These are phyloP conservation scores for Colletotrichum brevisporum DNA, from an alignment of 2,329 filamentous ascomycete genomes.

Conservation along the genomic window DNA sequence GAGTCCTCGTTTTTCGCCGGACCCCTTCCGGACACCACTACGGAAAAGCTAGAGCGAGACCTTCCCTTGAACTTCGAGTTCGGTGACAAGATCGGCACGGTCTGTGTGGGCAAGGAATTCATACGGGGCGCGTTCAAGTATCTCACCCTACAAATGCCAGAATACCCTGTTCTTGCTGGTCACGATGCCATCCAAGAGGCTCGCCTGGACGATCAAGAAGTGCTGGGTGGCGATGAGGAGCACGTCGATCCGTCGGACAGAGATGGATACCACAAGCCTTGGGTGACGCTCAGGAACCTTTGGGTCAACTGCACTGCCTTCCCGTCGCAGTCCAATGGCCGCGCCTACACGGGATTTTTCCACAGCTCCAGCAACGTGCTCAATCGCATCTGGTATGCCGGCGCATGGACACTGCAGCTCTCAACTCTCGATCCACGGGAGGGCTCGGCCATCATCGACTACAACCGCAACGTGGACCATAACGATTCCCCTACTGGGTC, in stretches of 20 bases:
- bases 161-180: conserved; percentile 50
- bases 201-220: conserved; percentile 46
- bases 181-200: conserved; percentile 1
- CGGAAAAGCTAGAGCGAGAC: conserved; percentile 44
- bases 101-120: conserved; percentile 49
- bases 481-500: conserved; percentile 51
- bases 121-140: conserved; percentile 61
- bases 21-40: conserved; percentile 44
- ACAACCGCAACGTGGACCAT: conserved; percentile 50
- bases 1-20: conserved; percentile 44
- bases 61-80: conserved; percentile 47
- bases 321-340: conserved; percentile 61
- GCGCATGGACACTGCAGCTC: conserved; percentile 54
- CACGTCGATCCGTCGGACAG: conserved; percentile 21
- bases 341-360: conserved; percentile 62
- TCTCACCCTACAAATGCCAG: conserved; percentile 55
- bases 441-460: conserved; percentile 52
- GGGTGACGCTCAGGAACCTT: conserved; percentile 50
- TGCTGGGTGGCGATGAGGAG: conserved; percentile 31
- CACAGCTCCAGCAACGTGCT: conserved; percentile 56
- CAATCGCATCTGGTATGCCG: conserved; percentile 62
- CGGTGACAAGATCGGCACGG: conserved; percentile 46
- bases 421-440: conserved; percentile 53
- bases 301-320: conserved; percentile 58
- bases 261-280: conserved; percentile 43